A percentile compares a stretch with the other conserved stretches of the same genome.
These are phyloP conservation scores for Suhomyces vadensis DNA, from an alignment of 805 yeast species.

Conservation along the genomic window DNA sequence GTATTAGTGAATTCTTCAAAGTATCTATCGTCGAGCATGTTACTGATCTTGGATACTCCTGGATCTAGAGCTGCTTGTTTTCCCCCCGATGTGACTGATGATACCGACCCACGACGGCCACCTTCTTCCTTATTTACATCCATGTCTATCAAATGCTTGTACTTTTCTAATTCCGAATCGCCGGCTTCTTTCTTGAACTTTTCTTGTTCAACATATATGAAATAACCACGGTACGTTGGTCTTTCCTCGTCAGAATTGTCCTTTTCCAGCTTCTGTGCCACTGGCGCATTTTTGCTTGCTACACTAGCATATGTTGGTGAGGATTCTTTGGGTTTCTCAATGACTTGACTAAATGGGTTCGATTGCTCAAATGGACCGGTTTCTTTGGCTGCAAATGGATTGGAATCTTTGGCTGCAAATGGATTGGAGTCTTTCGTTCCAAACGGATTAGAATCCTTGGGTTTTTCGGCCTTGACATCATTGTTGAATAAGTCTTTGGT, in stretches of 20 bases:
- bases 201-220: slow-evolving; percentile 74
- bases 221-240: slow-evolving; percentile 63
- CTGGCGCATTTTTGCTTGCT: slow-evolving; percentile 17
- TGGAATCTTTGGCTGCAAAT: slow-evolving; percentile 3
- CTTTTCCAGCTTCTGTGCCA: slow-evolving; percentile 6
- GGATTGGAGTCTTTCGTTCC: background rate
- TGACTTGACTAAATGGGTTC: background rate
- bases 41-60: slow-evolving; percentile 37
- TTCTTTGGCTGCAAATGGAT: slow-evolving; percentile 4
- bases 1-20: slow-evolving; percentile 78
- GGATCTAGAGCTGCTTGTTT: slow-evolving; percentile 17
- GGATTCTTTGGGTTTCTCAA: slow-evolving; percentile 19
- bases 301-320: slow-evolving; percentile 10
- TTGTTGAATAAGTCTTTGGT: slow-evolving; percentile 31
- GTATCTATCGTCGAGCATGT: slow-evolving; percentile 67
- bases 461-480: slow-evolving; percentile 7
- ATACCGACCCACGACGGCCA: slow-evolving; percentile 12
- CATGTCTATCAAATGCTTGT: slow-evolving; percentile 51
- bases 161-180: slow-evolving; percentile 52
- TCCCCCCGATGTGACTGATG: slow-evolving; percentile 7
- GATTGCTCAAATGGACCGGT: background rate
- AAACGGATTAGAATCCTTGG: slow-evolving; percentile 5
- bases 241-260: slow-evolving; percentile 20
- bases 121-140: slow-evolving; percentile 41
- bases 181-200: slow-evolving; percentile 52